phyloP scores from a whole-genome alignment of 2,329 filamentous ascomycete genomes.

The Aspergillus udagawae region DNA sequence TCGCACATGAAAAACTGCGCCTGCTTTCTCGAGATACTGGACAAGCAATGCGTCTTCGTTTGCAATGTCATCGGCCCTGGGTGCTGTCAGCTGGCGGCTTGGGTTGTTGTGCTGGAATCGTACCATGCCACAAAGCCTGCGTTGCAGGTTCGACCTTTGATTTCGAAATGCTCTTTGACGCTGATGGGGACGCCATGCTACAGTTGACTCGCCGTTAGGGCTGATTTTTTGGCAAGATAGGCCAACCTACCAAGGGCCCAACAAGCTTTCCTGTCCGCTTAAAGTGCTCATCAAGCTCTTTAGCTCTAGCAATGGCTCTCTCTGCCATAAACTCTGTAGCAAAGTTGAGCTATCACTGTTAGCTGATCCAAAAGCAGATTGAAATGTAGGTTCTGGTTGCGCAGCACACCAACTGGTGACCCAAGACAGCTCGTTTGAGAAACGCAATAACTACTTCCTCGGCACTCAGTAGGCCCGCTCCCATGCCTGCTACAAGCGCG shows the following conservation, averaged over 20 bases:
- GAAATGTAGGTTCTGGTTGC: background rate
- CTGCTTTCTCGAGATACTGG: slow-evolving; percentile 31
- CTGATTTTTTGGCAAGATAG: background rate
- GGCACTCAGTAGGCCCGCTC: slow-evolving; percentile 22
- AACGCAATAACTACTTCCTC: slow-evolving; percentile 33
- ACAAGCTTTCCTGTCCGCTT: slow-evolving; percentile 40
- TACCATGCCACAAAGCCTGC: slow-evolving; percentile 36
- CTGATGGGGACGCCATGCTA: slow-evolving; percentile 53
- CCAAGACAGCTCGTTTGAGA: slow-evolving; percentile 30
- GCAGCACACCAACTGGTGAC: slow-evolving; percentile 29
- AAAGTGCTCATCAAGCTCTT: slow-evolving; percentile 29
- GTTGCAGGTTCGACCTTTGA: slow-evolving; percentile 45
- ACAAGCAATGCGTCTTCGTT: slow-evolving; percentile 33
- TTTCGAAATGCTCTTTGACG: slow-evolving; percentile 60
- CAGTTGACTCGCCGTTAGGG: background rate
- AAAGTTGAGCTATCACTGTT: slow-evolving; percentile 27
- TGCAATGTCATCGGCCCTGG: slow-evolving; percentile 33
- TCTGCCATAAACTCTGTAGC: slow-evolving; percentile 38
- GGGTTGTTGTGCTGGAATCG: background rate
- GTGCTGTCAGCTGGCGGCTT: background rate
- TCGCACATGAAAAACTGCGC: slow-evolving; percentile 42
- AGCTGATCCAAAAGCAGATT: background rate
- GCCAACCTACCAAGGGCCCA: slow-evolving; percentile 39
- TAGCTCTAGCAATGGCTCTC: slow-evolving; percentile 30
- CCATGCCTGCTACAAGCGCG: slow-evolving; percentile 25